Evolutionary conservation across 2,329 filamentous ascomycete genomes (phyloP), one percentile per base, ranked within the genome.

Genomic region (Pseudocercospora vitis): DNA sequence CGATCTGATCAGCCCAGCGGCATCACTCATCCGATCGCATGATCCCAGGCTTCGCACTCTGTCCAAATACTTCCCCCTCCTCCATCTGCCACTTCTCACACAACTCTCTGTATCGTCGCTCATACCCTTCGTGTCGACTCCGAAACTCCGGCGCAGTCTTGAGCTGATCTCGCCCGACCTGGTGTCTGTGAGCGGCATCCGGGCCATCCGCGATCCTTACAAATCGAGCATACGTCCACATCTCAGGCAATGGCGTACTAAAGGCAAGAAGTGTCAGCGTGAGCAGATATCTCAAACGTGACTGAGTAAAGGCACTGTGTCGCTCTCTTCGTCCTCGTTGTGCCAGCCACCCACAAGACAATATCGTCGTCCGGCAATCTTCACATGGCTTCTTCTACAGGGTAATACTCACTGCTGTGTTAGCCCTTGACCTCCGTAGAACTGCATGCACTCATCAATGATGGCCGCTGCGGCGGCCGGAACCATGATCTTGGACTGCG

Each of bases 361-460:
- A n/a, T n/a, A n/a, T n/a, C n/a, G n/a, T n/a, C n/a, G n/a, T n/a
- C n/a, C n/a, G n/a, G n/a, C n/a, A n/a, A n/a, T n/a, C n/a, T n/a
- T n/a, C n/a, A n/a, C n/a, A n/a, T n/a, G n/a, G n/a, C n/a, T n/a
- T n/a, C n/a, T n/a, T n/a, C n/a, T n/a, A n/a, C n/a, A n/a, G n/a
- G n/a, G n/a, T n/a, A n/a, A 29, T 29, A 29, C 6, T 29, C 26
- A 29, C 26, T n/a, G n/a, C n/a, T n/a, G n/a, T n/a, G n/a, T 29
- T 29, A 6, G 11, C 26, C 26, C 26, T 29, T 29, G 6, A 11
- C 26, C 11, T 29, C 92, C 92, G 67, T 91, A 95, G 0, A 89
- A 82, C 79, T 97, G 92, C 18, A 97, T 85, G 1, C 92, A 92
- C 57, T 91, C 88, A 78, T 97, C 92, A 64, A 97, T 94, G 63